Evolutionary conservation across 805 yeast species (phyloP).

Genomic region (Peterozyma xylosa): DNA sequence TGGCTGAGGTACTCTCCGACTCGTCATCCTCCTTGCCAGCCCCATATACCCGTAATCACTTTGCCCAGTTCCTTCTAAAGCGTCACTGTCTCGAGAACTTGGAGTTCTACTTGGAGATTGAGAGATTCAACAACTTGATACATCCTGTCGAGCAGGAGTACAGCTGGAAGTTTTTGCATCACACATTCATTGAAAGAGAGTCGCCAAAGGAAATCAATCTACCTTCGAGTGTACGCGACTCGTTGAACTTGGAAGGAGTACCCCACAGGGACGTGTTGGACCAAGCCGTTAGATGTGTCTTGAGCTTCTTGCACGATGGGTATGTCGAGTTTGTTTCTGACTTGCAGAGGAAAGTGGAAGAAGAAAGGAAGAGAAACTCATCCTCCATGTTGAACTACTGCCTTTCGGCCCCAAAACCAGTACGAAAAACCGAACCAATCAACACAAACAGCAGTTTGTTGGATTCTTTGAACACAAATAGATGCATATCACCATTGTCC

Average conservation of each 20-base stretch:
- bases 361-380: not conserved
- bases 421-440: too few species aligned
- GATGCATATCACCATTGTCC: conserved; percentile 6
- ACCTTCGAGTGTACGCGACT: conserved; percentile 18
- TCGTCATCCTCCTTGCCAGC: conserved; percentile 11
- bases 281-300: conserved; percentile 14
- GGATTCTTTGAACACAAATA: not conserved
- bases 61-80: conserved; percentile 19
- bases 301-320: conserved; percentile 18
- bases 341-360: not conserved
- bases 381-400: not conserved
- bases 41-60: conserved; percentile 18
- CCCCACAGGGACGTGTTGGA: conserved; percentile 14
- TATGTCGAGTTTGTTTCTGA: conserved; percentile 20
- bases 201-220: conserved; percentile 23
- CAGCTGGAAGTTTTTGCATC: conserved; percentile 20
- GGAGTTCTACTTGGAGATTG: conserved; percentile 22
- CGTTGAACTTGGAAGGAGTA: conserved; percentile 10
- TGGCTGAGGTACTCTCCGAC: conserved; percentile 20
- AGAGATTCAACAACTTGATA: conserved; percentile 11
- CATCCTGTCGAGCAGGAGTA: conserved; percentile 1
- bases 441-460: not conserved
- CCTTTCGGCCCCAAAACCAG: not conserved
- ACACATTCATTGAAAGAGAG: conserved; percentile 18
- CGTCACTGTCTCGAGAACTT: conserved; percentile 27